Conservation (phyloP, 1,284 basidiomycete species). For the Termitomyces sp. region DNA sequence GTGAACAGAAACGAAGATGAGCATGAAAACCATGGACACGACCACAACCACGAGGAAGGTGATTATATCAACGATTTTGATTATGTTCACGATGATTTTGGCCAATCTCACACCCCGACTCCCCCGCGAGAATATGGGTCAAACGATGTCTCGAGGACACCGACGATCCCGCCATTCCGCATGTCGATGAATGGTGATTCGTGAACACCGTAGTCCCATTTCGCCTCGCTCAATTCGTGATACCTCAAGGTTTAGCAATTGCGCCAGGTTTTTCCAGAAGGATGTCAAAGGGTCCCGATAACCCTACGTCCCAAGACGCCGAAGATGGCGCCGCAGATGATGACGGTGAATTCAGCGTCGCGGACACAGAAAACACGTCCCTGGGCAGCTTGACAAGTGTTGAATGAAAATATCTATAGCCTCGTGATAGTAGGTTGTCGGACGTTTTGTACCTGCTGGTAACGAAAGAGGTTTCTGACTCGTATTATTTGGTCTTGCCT, state of each 20-base stretch:
- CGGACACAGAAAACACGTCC: constrained; percentile 41
- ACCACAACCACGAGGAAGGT: constrained; percentile 9
- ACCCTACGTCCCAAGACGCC: constrained; percentile 8
- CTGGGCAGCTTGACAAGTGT: constrained; percentile 56
- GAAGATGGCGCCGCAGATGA: constrained; percentile 23
- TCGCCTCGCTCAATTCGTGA: constrained; percentile 29
- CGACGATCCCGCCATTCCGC: constrained; percentile 26
- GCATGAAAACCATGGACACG: constrained; percentile 2
- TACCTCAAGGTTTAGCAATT: constrained; percentile 30
- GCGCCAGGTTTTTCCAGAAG: constrained; percentile 9
- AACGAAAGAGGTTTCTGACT: constrained; percentile 9
- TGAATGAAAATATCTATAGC: constrained; percentile 31
- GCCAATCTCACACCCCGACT: constrained; percentile 10
- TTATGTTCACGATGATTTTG: constrained; percentile 18
- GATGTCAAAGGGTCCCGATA: constrained; percentile 1
- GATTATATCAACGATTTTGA: background rate
- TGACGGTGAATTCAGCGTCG: constrained; percentile 28
- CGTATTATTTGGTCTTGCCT: constrained; percentile 1
- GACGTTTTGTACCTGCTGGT: constrained; percentile 9
- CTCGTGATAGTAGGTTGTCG: constrained; percentile 2
- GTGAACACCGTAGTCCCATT: constrained; percentile 33
- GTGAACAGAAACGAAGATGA: constrained; percentile 4
- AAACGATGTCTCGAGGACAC: constrained; percentile 19
- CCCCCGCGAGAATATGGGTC: constrained; percentile 20
- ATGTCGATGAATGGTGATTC: constrained; percentile 42